These are phyloP conservation scores for Sicyos edulis DNA, from an alignment of 306 rosid genomes.

Conservation along the genomic window DNA sequence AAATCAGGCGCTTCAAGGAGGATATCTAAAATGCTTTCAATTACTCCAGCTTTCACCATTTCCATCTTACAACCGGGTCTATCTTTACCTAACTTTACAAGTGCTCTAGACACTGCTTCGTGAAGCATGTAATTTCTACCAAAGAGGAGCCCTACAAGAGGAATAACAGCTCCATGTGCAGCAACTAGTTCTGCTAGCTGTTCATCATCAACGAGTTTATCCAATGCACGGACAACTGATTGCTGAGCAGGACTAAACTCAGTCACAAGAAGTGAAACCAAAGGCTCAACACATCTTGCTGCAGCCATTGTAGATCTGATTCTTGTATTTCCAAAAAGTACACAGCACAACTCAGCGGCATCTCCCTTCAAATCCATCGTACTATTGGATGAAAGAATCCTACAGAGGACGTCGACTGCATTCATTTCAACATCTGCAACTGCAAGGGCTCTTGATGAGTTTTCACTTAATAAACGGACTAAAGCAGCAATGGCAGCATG, in stretches of 20 bases:
- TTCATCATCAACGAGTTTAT: constrained; percentile 95
- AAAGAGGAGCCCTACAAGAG: constrained; percentile 83
- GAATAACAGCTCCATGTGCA: constrained; percentile 86
- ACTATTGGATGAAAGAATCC: constrained; percentile 83
- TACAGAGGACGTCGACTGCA: constrained; percentile 97
- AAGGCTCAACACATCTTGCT: constrained; percentile 90
- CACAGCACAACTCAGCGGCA: constrained; percentile 93
- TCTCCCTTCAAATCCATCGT: constrained; percentile 91
- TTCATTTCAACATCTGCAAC: constrained; percentile 99
- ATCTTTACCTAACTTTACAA: constrained; percentile 92
- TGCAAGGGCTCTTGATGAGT: constrained; percentile 90
- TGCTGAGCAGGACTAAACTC: constrained; percentile 85
- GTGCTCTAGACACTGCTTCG: constrained; percentile 87
- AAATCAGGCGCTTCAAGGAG: constrained; percentile 89
- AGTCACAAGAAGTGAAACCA: constrained; percentile 79
- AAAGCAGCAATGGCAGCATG: constrained; percentile 98
- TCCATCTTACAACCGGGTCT: constrained; percentile 96
- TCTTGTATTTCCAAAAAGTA: constrained; percentile 92
- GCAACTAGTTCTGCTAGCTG: constrained; percentile 95
- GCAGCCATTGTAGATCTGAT: constrained; percentile 95
- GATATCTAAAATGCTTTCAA: constrained; percentile 76
- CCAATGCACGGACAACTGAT: constrained; percentile 88
- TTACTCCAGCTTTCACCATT: constrained; percentile 96
- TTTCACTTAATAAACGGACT: constrained; percentile 87
- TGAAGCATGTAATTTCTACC: constrained; percentile 88